Evolutionary conservation across 768 basidiomycete species (phyloP), one percentile per base, ranked within the genome.

Genomic region (Gymnopilus dilepis): DNA sequence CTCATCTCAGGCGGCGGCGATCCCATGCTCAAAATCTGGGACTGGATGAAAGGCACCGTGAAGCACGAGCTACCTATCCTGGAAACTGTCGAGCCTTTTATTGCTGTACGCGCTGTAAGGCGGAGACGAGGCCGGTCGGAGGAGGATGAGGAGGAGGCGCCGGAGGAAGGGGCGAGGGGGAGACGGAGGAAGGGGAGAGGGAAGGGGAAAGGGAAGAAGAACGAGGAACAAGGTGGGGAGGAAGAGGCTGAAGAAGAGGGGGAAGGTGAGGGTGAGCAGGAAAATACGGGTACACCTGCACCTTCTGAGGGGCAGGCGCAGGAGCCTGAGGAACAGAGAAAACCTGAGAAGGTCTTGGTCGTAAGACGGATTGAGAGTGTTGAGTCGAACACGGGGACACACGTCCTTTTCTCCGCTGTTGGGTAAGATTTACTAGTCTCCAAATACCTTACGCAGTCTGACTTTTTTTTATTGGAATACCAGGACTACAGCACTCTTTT

Each of bases 1-100:
- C 79, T 99, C 22, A 80, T 98, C 8, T 95, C 94, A 0, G 97
- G 92, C 6, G 97, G 97, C 11, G 97, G 96, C 0, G 97, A 99
- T 67, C 77, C 84, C 0, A 76, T 80, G 56, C 72, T 97, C 19
- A 90, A 89, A 68, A 62, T 94, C 7, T 96, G 92, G 92, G 84
- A 92, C 63, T 93, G 90, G 88, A 82, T 87, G 74, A 77, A 78
- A 0, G 95, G 95, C 0, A 65, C 67, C 34, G 70, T 85, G 37
- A 72, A 81, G 34, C 76, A 78, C 30, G 82, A 86, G 38, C 75
- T 97, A 9, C 67, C 73, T 4, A 77, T 96, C 19, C 72, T 74
- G 59, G 73, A 79, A 6, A 67, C 70, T 0, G 80, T 87, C 15
- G 78, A 81, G 58, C 83, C 82, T 0, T 87, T 80, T 60, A 77